Evolutionary conservation across 768 basidiomycete genomes (phyloP), one percentile per base, ranked within the genome.

Genomic region (Lactarius tabidus): DNA sequence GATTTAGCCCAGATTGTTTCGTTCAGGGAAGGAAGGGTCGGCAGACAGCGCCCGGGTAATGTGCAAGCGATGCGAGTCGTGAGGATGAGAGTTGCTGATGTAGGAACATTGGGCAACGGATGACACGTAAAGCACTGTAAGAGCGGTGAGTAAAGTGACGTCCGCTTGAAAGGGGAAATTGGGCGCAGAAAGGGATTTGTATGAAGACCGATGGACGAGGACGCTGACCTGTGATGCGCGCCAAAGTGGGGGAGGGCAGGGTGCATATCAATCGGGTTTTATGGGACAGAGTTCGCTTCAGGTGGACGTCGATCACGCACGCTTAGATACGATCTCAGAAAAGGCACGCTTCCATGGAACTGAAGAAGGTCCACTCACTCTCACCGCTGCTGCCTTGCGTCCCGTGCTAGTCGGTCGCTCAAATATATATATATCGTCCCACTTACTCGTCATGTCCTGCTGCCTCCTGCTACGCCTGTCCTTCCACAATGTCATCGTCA

Each of bases 331-430:
- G 59, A 66, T 66, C 65, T 66, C 45, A 62, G 36, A 57, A 61
- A 65, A 57, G 60, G 65, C 48, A 61, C 60, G 26, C 52, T 62
- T 65, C 64, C 53, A 65, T 65, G 64, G 64, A 65, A 61, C 29
- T 39, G 28, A n/a, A 43, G 57, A 60, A 56, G 59, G 18, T n/a
- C 56, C 57, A 54, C 52, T 53, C 45, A 33, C 23, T 8, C 54
- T 33, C 20, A 33, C 38, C 5, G 12, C 38, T 29, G 56, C 51
- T 28, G 61, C 33, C 57, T 33, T 45, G 29, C 31, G 38, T 62
- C 65, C 65, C 65, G 65, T 66, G 65, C 10, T 66, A 20, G 60
- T 66, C 65, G 65, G 65, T 66, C 65, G 23, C 43, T 55, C 33
- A 38, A 48, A 60, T 58, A 55, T 61, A 66, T 31, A 58, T 62